phyloP scores from a whole-genome alignment of 2,329 filamentous ascomycete species.

The Acephala macrosclerotiorum region DNA sequence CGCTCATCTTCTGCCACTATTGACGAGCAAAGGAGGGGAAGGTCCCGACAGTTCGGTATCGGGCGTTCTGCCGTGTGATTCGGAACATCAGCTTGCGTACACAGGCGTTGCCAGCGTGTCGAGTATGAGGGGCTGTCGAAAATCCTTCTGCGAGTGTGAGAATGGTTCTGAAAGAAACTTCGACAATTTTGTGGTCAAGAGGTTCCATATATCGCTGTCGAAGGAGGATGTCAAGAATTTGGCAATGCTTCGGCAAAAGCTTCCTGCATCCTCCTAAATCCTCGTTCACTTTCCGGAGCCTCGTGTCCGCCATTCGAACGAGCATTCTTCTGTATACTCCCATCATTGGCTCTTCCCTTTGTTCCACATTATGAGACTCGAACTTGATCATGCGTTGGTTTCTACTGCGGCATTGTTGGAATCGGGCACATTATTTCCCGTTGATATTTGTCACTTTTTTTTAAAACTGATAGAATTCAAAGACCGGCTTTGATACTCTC shows the following conservation, averaged over 20 bases:
- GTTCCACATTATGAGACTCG: not conserved
- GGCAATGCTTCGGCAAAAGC: not conserved
- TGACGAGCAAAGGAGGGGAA: slow-evolving; percentile 1
- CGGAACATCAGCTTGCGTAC: not conserved
- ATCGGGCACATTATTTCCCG: not conserved
- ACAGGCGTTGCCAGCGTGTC: not conserved
- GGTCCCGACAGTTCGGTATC: not conserved
- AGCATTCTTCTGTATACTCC: not conserved
- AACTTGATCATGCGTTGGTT: not conserved
- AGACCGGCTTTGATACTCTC: not conserved
- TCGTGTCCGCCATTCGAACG: not conserved
- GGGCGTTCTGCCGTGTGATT: not conserved
- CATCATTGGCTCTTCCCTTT: not conserved
- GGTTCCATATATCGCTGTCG: too few species aligned
- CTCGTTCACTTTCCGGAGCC: not conserved
- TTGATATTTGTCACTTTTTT: not conserved
- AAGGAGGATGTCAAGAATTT: not conserved
- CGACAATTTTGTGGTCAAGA: too few species aligned
- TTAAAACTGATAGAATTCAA: not conserved
- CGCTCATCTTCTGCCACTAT: not conserved
- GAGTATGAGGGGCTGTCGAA: not conserved
- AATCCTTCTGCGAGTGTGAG: too few species aligned
- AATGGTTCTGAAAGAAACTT: too few species aligned
- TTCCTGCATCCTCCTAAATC: not conserved
- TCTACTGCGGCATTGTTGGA: not conserved